Evolutionary conservation across 345 rosid species (phyloP).

Genomic region (Lumnitzera littorea): DNA sequence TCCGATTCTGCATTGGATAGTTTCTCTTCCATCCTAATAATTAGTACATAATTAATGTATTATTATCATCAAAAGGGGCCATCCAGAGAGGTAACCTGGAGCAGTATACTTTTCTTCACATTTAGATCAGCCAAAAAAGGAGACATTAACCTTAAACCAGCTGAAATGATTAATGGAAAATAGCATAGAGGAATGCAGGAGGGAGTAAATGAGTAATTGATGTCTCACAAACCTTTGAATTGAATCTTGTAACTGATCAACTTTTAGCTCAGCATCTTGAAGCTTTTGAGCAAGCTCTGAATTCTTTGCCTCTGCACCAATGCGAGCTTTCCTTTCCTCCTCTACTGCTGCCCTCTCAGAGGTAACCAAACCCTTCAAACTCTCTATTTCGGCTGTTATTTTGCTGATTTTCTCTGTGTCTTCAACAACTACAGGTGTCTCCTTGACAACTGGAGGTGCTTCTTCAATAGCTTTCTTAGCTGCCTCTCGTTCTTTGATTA

Average conservation of each 20-base stretch:
- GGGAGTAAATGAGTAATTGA: constrained; percentile 7
- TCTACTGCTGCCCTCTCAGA: constrained; percentile 63
- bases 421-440: constrained; percentile 90
- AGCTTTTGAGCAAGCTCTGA: constrained; percentile 68
- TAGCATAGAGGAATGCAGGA: neutral
- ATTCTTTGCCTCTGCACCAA: constrained; percentile 59
- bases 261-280: constrained; percentile 63
- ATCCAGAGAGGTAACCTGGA: too few relatives aligned
- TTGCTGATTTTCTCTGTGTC: constrained; percentile 77
- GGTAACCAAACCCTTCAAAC: constrained; percentile 67
- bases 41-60: too few relatives aligned
- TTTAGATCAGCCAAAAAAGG: neutral
- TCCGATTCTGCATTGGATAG: constrained; percentile 96
- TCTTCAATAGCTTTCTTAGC: constrained; percentile 94
- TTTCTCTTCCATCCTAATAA: constrained; percentile 79
- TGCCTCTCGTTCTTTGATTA: constrained; percentile 75
- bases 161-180: neutral
- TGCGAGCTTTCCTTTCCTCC: constrained; percentile 49
- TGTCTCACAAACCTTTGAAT: constrained; percentile 74
- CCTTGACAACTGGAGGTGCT: constrained; percentile 92
- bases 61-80: too few relatives aligned
- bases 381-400: constrained; percentile 66
- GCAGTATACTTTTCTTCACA: neutral
- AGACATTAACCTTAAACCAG: neutral
- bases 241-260: constrained; percentile 92